Percentiles rank a stretch among this genome's conserved stretches.
Evolutionary conservation across 371 early-diverging fungal species (phyloP).

Genomic region (Blastocladiella emersonii): DNA sequence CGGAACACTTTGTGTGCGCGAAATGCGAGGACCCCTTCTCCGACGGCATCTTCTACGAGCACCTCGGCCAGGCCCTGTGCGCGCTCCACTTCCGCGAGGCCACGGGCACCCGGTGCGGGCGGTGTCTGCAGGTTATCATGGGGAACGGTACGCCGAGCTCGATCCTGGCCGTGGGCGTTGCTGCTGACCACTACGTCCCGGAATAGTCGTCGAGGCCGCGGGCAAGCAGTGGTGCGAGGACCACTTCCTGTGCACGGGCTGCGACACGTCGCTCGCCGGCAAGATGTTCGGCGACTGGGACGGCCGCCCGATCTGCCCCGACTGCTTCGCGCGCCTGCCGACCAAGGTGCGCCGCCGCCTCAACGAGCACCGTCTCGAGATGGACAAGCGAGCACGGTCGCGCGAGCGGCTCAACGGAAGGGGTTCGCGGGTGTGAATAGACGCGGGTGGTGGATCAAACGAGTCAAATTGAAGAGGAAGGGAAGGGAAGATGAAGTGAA

Average conservation of each 20-base stretch:
- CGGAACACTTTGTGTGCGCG: conserved; percentile 32
- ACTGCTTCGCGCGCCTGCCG: conserved; percentile 24
- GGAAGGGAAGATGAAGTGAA: too few relatives aligned
- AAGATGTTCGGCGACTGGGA: conserved; percentile 18
- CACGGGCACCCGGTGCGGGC: conserved; percentile 23
- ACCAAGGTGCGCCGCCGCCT: conserved; percentile 11
- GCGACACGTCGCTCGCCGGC: conserved; percentile 15
- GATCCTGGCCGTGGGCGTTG: background rate
- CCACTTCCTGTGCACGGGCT: conserved; percentile 30
- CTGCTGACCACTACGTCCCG: background rate
- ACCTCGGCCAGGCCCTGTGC: conserved; percentile 22
- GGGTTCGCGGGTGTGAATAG: too few relatives aligned
- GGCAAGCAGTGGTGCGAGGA: conserved; percentile 23
- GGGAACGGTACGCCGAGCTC: conserved; percentile 18
- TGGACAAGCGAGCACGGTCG: conserved; percentile 4
- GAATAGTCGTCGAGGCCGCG: conserved; percentile 19
- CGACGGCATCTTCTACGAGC: conserved; percentile 20
- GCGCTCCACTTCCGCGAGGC: conserved; percentile 26
- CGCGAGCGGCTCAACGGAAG: too few relatives aligned
- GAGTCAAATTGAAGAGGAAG: too few relatives aligned
- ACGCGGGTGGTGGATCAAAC: too few relatives aligned
- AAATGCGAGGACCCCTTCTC: conserved; percentile 30
- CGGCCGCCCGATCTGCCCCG: conserved; percentile 18
- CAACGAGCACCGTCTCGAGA: conserved; percentile 2
- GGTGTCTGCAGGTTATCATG: conserved; percentile 19